phyloP scores from a whole-genome alignment of 2,329 filamentous ascomycete species.

The Calonectria honghensis region DNA sequence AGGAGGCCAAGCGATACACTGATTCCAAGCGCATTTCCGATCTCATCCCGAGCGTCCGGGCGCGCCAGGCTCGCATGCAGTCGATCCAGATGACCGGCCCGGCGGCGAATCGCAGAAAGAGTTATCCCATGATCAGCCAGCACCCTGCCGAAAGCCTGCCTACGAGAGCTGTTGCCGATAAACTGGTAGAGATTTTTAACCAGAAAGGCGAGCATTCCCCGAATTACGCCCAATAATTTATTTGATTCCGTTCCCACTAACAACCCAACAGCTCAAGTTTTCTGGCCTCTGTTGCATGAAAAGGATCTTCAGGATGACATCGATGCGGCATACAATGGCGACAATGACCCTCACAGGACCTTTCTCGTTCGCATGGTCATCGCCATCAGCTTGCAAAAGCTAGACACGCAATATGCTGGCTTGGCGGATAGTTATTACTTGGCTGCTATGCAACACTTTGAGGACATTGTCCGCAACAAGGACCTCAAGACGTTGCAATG shows the following conservation, averaged over 20 bases:
- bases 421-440: constrained; percentile 96
- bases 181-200: constrained; percentile 88
- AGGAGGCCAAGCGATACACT: constrained; percentile 95
- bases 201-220: constrained; percentile 80
- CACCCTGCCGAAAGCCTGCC: constrained; percentile 86
- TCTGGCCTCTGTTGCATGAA: constrained; percentile 92
- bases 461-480: constrained; percentile 89
- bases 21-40: constrained; percentile 94
- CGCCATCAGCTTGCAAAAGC: constrained; percentile 94
- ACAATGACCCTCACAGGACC: constrained; percentile 86
- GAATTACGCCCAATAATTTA: constrained; percentile 1
- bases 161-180: constrained; percentile 82
- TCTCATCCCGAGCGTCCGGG: constrained; percentile 85
- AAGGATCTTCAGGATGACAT: constrained; percentile 84
- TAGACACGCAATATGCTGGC: constrained; percentile 92
- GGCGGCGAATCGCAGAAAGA: constrained; percentile 81
- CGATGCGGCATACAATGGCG: constrained; percentile 86
- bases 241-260: constrained; percentile 40
- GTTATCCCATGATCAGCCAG: constrained; percentile 92
- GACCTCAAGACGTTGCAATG: constrained; percentile 94
- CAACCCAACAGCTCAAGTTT: constrained; percentile 81
- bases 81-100: constrained; percentile 72
- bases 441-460: constrained; percentile 88
- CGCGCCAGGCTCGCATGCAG: constrained; percentile 73
- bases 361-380: constrained; percentile 94